Conservation (phyloP, 768 basidiomycete genomes). For the Pulveroboletus sp. region DNA sequence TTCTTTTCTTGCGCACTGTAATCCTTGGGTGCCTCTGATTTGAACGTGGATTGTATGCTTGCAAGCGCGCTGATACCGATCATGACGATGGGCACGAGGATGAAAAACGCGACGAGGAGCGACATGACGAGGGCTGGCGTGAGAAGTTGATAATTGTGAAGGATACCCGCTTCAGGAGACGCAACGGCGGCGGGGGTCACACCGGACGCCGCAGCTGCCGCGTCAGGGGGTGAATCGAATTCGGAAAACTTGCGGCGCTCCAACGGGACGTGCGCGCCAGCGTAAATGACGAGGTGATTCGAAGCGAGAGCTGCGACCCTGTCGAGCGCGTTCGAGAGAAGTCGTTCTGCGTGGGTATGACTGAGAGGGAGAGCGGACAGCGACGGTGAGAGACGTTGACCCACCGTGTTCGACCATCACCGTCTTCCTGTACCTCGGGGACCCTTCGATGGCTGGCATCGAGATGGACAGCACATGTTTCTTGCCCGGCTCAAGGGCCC, state of each 20-base stretch:
- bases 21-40: conserved; percentile 60
- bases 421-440: conserved; percentile 42
- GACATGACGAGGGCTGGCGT: conserved; percentile 69
- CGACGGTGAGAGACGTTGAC: conserved; percentile 16
- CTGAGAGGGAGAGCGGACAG: conserved; percentile 1
- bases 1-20: conserved; percentile 72
- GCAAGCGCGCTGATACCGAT: conserved; percentile 63
- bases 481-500: conserved; percentile 33
- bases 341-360: conserved; percentile 34
- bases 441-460: conserved; percentile 47
- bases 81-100: conserved; percentile 63
- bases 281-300: conserved; percentile 63
- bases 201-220: not conserved
- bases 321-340: conserved; percentile 47
- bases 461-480: conserved; percentile 58
- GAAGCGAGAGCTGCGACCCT: conserved; percentile 47
- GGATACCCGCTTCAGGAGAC: conserved; percentile 52
- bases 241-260: conserved; percentile 39
- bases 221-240: conserved; percentile 28
- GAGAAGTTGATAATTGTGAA: conserved; percentile 71
- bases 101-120: conserved; percentile 61
- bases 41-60: conserved; percentile 68
- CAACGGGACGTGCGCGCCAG: conserved; percentile 46
- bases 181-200: conserved; percentile 23
- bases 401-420: conserved; percentile 54